Conservation (phyloP, 2,329 filamentous ascomycete species). For the Penicillium sp. region DNA sequence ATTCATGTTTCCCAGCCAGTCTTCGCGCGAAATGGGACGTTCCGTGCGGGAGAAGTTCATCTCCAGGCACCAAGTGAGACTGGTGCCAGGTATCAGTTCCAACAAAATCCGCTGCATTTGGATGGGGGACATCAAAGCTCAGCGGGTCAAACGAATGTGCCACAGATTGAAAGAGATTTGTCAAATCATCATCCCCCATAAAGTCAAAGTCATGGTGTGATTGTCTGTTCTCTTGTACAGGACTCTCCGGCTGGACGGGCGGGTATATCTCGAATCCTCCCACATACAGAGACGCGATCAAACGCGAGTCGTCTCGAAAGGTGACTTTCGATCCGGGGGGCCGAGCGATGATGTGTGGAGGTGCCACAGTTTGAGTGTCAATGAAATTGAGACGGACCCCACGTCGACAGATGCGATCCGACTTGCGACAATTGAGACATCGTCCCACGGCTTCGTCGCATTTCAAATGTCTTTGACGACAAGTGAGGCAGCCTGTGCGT, state of each 20-base stretch:
- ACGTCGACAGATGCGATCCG: slow-evolving; percentile 78
- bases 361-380: slow-evolving; percentile 71
- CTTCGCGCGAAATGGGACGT: slow-evolving; percentile 39
- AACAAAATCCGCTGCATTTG: slow-evolving; percentile 29
- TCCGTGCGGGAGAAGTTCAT: slow-evolving; percentile 28
- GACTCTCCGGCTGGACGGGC: slow-evolving; percentile 46
- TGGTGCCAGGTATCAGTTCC: slow-evolving; percentile 28
- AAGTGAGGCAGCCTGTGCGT: slow-evolving; percentile 86
- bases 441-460: slow-evolving; percentile 72
- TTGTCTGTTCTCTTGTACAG: slow-evolving; percentile 21
- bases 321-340: slow-evolving; percentile 68
- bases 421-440: slow-evolving; percentile 82
- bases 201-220: slow-evolving; percentile 27
- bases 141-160: slow-evolving; percentile 51
- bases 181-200: slow-evolving; percentile 35
- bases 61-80: slow-evolving; percentile 20
- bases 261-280: slow-evolving; percentile 75
- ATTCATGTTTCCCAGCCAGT: slow-evolving; percentile 43
- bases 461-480: slow-evolving; percentile 83
- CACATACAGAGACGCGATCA: slow-evolving; percentile 85
- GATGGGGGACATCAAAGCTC: slow-evolving; percentile 46
- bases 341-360: slow-evolving; percentile 58
- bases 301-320: slow-evolving; percentile 84
- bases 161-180: slow-evolving; percentile 51
- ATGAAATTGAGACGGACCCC: slow-evolving; percentile 90